phyloP scores from a whole-genome alignment of 306 rosid genomes.

The Oemleria cerasiformis region DNA sequence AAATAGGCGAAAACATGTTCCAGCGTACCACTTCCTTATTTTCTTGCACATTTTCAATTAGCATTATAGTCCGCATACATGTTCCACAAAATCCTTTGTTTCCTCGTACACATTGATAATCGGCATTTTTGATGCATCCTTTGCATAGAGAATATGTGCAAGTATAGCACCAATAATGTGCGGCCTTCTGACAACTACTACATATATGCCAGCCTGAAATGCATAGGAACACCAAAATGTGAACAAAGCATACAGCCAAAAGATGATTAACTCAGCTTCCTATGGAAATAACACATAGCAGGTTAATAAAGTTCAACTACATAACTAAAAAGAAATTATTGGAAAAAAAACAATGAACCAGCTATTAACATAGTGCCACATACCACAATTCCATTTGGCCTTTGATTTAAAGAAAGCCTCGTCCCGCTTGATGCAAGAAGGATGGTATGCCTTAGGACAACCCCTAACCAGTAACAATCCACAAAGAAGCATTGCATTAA shows the following conservation, averaged over 20 bases:
- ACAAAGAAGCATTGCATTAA: neutral
- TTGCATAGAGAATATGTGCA: constrained; percentile 92
- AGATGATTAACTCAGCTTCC: neutral
- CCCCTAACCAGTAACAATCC: constrained; percentile 49
- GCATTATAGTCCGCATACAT: constrained; percentile 87
- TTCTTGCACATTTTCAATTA: constrained; percentile 68
- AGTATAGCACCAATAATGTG: constrained; percentile 92
- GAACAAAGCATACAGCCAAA: constrained; percentile 3
- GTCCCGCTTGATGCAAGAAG: constrained; percentile 87
- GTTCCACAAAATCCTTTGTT: constrained; percentile 85
- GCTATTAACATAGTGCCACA: constrained; percentile 18
- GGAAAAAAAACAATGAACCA: neutral
- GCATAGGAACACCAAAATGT: constrained; percentile 11
- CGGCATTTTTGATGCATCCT: constrained; percentile 73
- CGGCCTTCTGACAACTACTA: constrained; percentile 68
- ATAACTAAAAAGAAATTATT: neutral
- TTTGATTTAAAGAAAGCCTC: constrained; percentile 83
- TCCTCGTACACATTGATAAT: constrained; percentile 77
- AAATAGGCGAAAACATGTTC: constrained; percentile 21
- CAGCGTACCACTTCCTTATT: constrained; percentile 66
- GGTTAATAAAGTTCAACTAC: neutral
- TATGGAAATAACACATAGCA: neutral
- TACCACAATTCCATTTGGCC: constrained; percentile 99
- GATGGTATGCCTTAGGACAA: constrained; percentile 98
- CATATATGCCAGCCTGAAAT: constrained; percentile 98